A percentile compares a stretch with the other conserved stretches of the same genome.
These are phyloP conservation scores for Globisporangium cederbergense DNA, from an alignment of 352 stramenopile genomes.

Conservation along the genomic window DNA sequence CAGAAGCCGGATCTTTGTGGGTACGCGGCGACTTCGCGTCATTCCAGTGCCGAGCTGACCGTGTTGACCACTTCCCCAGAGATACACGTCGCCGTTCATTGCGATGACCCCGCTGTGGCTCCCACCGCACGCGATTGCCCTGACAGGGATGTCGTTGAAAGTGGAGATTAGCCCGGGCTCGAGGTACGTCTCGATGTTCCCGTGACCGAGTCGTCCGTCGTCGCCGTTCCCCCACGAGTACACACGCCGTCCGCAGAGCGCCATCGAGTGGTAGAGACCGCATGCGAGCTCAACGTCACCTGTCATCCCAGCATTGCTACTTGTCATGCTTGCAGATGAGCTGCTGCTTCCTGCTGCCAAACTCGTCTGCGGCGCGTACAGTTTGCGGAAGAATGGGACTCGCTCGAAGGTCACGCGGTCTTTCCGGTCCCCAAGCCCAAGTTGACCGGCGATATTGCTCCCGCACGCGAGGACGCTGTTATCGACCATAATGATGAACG, in stretches of 20 bases:
- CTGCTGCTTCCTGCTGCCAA: neutral
- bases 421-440: constrained; percentile 48
- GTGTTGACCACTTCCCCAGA: constrained; percentile 54
- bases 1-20: constrained; percentile 42
- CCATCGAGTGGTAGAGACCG: constrained; percentile 60
- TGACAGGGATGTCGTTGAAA: constrained; percentile 31
- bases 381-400: constrained; percentile 49
- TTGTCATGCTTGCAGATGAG: neutral
- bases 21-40: constrained; percentile 32
- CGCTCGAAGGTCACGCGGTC: constrained; percentile 46
- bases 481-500: constrained; percentile 51
- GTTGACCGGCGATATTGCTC: constrained; percentile 64
- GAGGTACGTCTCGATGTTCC: constrained; percentile 36
- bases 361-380: constrained; percentile 4
- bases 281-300: constrained; percentile 43
- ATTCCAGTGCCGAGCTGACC: constrained; percentile 53
- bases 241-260: constrained; percentile 33
- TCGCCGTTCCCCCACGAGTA: constrained; percentile 66
- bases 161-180: constrained; percentile 35
- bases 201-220: constrained; percentile 60
- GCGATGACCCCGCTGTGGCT: constrained; percentile 55
- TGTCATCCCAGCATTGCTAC: neutral
- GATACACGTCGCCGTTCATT: constrained; percentile 42
- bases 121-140: constrained; percentile 45
- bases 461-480: constrained; percentile 53